Evolutionary conservation across 108 stramenopile genomes (phyloP).

Genomic region (Cyclotella atomus): DNA sequence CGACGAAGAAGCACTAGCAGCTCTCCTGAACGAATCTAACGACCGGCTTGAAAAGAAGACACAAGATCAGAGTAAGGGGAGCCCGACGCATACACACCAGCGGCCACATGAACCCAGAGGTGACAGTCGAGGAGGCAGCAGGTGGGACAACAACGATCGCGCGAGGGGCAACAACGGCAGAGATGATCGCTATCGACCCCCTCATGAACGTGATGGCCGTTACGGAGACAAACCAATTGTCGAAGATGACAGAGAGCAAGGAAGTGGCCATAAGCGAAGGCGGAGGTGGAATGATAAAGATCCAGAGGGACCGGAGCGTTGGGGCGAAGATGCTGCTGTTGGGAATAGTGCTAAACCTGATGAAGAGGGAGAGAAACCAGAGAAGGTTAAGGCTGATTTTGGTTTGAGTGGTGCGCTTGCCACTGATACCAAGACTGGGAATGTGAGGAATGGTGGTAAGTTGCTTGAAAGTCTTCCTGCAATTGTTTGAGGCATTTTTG

Average conservation of each 20-base stretch:
- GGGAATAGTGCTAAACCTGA: conserved; percentile 1
- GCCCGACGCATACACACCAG: conserved; percentile 26
- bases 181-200: conserved; percentile 8
- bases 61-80: conserved; percentile 29
- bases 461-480: neutral
- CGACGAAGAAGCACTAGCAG: conserved; percentile 36
- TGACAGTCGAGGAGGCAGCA: too few species aligned
- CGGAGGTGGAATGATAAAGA: conserved; percentile 17
- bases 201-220: neutral
- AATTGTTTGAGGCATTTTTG: neutral
- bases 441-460: conserved; percentile 83
- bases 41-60: conserved; percentile 20
- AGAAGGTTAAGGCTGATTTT: conserved; percentile 84
- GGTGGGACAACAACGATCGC: conserved; percentile 12
- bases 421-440: conserved; percentile 85
- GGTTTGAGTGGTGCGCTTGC: conserved; percentile 96
- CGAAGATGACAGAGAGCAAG: conserved; percentile 16
- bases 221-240: conserved; percentile 9
- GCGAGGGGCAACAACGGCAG: too few species aligned
- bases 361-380: conserved; percentile 27
- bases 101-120: conserved; percentile 14
- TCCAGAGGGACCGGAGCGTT: neutral
- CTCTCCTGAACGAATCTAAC: conserved; percentile 24
- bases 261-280: neutral
- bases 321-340: conserved; percentile 2